Conservation (phyloP, 345 rosid genomes). For the Citrus australasica region DNA sequence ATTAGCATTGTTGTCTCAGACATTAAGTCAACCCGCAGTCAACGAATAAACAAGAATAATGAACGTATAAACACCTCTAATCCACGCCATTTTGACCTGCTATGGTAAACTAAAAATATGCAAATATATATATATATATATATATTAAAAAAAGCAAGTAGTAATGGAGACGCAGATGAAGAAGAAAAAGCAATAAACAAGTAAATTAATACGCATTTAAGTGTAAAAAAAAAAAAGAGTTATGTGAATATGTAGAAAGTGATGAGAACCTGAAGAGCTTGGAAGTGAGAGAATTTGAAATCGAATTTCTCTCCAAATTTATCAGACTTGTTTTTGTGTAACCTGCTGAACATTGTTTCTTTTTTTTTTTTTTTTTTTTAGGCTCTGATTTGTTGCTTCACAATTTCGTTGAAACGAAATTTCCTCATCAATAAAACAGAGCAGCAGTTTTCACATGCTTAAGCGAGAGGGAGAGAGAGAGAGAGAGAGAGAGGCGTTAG, state of each 20-base stretch:
- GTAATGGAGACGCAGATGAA: neutral
- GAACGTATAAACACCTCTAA: neutral
- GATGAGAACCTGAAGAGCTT: slow-evolving; percentile 45
- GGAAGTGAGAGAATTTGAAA: slow-evolving; percentile 51
- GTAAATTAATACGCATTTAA: neutral
- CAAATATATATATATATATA: neutral
- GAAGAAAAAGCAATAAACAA: neutral
- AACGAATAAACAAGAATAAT: neutral
- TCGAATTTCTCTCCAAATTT: slow-evolving; percentile 41
- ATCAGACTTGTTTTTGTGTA: slow-evolving; percentile 41
- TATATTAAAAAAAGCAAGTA: neutral
- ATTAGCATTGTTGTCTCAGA: neutral
- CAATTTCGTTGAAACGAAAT: neutral
- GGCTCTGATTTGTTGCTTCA: neutral
- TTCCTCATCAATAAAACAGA: neutral
- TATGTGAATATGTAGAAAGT: neutral
- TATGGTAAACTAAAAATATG: neutral
- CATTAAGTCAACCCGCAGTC: neutral
- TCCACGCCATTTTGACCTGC: neutral
- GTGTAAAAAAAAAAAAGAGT: neutral
- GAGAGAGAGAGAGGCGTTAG: slow-evolving; percentile 15
- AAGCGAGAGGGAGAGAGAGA: neutral
- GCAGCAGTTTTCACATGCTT: slow-evolving; percentile 14
- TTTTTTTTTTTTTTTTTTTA: neutral
- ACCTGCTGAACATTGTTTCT: slow-evolving; percentile 49